Evolutionary conservation across 2,329 filamentous ascomycete genomes (phyloP), one percentile per base, ranked within the genome.

Genomic region (Ophiosphaerella korrae): DNA sequence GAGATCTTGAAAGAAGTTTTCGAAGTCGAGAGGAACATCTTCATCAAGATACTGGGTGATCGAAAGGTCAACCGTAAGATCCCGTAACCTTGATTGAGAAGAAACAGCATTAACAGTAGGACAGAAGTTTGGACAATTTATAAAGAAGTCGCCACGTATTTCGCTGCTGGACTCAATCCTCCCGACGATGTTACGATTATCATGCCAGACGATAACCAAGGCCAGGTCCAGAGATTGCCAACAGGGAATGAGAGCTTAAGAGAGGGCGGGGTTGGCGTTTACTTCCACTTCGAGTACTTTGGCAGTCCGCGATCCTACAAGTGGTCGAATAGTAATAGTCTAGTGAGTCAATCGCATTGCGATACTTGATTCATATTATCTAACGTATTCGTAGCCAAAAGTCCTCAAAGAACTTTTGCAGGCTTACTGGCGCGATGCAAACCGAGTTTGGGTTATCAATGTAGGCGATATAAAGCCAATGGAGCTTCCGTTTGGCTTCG

Each of bases 391-490:
- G 3, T 29, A 52, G 53, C 45, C 57, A 3, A 64, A 58, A 45
- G 45, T 52, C 1, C 48, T 43, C 33, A 50, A 56, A 18, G 46
- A 64, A 44, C 50, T 64, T 3, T 37, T 32, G 4, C 56, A 60
- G 14, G 56, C 55, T 0, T 49, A 58, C n/a, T 34, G 42, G 38
- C 38, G 56, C n/a, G 46, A 53, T 13, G 60, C 60, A 2, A 52
- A 57, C 32, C 57, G 48, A 0, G 57, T 61, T 8, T 63, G 58
- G 58, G 48, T 63, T 5, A 53, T 63, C 42, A 63, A 63, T 37
- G 58, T 62, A n/a, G 60, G 56, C 18, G 60, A 63, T 38, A 58
- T 63, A 36, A 63, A 62, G 38, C 58, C 60, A 1, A 56, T 63
- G 58, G 60, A 62, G 41, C 29, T 62, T 2, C 58, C 60, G 3